A percentile compares a stretch with the other conserved stretches of the same genome.
Evolutionary conservation across 768 basidiomycete genomes (phyloP).

Genomic region (Macrocybe gigantea): DNA sequence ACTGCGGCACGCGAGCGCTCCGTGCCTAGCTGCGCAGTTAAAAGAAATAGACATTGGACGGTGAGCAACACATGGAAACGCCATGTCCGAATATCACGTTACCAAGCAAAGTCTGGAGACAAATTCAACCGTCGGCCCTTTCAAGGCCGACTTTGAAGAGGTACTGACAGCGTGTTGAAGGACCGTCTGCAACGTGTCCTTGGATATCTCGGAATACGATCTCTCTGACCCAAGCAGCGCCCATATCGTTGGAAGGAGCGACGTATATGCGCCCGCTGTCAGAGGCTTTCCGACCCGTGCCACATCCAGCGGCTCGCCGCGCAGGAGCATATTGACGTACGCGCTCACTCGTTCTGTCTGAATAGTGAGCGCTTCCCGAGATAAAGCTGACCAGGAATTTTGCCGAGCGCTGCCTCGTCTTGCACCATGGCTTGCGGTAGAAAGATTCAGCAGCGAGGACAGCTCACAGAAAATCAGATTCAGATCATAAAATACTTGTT

Average conservation of each 20-base stretch:
- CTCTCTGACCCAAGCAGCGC: slow-evolving; percentile 48
- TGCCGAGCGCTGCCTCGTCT: slow-evolving; percentile 16
- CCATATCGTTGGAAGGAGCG: slow-evolving; percentile 77
- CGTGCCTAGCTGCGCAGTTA: slow-evolving; percentile 47
- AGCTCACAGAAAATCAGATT: slow-evolving; percentile 79
- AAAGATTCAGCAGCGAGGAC: slow-evolving; percentile 53
- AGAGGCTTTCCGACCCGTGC: slow-evolving; percentile 47
- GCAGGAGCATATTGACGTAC: slow-evolving; percentile 56
- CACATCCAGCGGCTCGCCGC: slow-evolving; percentile 37
- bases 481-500: slow-evolving; percentile 62
- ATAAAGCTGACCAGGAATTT: background rate
- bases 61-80: background rate
- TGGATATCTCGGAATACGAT: slow-evolving; percentile 17
- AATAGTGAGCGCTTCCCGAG: slow-evolving; percentile 19
- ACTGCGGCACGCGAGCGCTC: slow-evolving; percentile 19
- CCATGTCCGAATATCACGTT: slow-evolving; percentile 16
- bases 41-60: background rate
- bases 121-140: slow-evolving; percentile 70
- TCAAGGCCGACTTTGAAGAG: slow-evolving; percentile 55
- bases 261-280: slow-evolving; percentile 49
- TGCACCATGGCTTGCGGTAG: slow-evolving; percentile 16
- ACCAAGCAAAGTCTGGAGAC: slow-evolving; percentile 68
- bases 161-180: slow-evolving; percentile 62
- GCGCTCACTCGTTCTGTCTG: slow-evolving; percentile 49
- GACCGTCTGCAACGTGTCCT: slow-evolving; percentile 44